Evolutionary conservation across 495 filamentous ascomycete genomes (phyloP).

Genomic region (Trichoderma virens): DNA sequence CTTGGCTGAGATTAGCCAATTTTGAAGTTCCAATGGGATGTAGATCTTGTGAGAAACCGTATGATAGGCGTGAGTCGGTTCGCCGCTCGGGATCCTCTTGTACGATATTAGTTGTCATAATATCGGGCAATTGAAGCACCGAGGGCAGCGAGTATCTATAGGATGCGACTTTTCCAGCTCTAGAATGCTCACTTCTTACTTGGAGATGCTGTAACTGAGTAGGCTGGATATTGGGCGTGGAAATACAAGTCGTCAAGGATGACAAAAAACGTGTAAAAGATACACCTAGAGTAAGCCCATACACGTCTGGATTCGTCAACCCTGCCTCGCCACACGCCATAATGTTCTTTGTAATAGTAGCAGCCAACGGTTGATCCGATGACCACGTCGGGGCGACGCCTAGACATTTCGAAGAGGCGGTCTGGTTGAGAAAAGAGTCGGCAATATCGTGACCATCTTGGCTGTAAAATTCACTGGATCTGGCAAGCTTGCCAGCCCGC

Average conservation of each 20-base stretch:
- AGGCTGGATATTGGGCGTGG: constrained; percentile 34
- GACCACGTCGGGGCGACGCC: constrained; percentile 25
- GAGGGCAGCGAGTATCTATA: constrained; percentile 1
- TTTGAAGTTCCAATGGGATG: background rate
- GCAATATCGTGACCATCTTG: background rate
- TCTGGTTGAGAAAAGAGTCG: background rate
- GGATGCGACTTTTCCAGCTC: constrained; percentile 2
- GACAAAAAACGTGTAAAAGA: constrained; percentile 37
- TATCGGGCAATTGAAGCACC: background rate
- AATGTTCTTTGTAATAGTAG: constrained; percentile 36
- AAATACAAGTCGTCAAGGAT: constrained; percentile 30
- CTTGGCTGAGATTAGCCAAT: background rate
- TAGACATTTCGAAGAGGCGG: background rate
- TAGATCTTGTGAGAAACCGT: background rate
- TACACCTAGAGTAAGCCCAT: constrained; percentile 33
- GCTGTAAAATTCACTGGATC: background rate
- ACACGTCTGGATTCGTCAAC: constrained; percentile 36
- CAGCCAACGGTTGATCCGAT: constrained; percentile 36
- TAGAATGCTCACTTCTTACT: constrained; percentile 15
- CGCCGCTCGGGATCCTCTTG: background rate
- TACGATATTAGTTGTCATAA: background rate
- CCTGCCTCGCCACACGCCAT: constrained; percentile 31
- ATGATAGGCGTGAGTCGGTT: background rate
- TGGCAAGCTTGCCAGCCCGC: constrained; percentile 16
- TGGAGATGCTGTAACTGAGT: constrained; percentile 36